Base-by-base conservation (phyloP, 805 yeast species). In the Candida nitratophila region DNA sequence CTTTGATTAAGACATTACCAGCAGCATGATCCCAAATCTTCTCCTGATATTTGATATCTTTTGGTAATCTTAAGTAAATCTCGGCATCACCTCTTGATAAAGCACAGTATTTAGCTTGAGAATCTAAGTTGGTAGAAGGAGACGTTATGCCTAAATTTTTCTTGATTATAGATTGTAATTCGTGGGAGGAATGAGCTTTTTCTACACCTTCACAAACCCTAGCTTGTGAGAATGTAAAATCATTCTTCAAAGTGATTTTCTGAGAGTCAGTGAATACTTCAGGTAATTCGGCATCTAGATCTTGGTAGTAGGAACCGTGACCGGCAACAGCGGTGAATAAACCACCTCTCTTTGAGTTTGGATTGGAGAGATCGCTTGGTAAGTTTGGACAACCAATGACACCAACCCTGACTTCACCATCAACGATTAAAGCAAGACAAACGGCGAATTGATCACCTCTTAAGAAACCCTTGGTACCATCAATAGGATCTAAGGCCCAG, bases 1-100 rank as follows among this genome's bases (percentile, higher is more conserved):
- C 99, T 31, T 76, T 72, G 39, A 95, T 81, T 48, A 93, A 73
- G 14, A 91, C 71, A 56, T 85, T 83, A 3, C 99, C 99, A 2
- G 97, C 95, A 17, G 98, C 98, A 62, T 93, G 99, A 65, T 93
- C 99, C 98, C 99, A 93, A 47, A 93, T 89, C 65, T 93, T 93
- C 61, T 93, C 99, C 54, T 86, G 76, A 61, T 90, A 93, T 3
- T 75, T 65, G 42, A 79, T 70, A 51, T 74, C 79, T 39, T 82
- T 78, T 14, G 99, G 99, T 46, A 95, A 67, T 53, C 99, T 81
- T 48, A 93, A 70, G 56, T 95, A 93, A 14, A 93, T 76, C 55
- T 93, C 97, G 3, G 96, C 98, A 44, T 84, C 83, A 31, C 99
- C 99, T 49, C 83, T 74, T 11, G 97, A 81, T 39, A 93, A 73